These are phyloP conservation scores for Wickerhamomyces rabaulensis DNA, from an alignment of 805 yeast genomes.

Conservation along the genomic window DNA sequence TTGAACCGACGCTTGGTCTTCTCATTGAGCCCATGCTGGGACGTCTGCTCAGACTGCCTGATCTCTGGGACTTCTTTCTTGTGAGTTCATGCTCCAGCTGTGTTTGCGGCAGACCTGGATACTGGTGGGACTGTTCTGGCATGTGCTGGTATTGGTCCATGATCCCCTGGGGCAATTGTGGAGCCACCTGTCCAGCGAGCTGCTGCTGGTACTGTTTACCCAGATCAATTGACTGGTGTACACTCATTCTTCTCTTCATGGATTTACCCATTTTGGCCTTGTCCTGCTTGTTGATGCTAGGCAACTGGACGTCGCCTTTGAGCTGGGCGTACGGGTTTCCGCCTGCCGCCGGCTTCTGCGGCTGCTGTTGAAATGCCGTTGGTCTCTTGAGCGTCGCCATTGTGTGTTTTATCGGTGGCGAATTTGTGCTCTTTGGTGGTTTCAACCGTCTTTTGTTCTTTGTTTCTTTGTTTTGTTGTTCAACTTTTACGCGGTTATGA, in stretches of 20 bases:
- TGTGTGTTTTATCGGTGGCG: not conserved
- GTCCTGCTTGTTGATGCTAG: conserved; percentile 29
- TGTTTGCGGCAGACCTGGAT: conserved; percentile 5
- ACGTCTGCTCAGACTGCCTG: not conserved
- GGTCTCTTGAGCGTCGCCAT: conserved; percentile 13
- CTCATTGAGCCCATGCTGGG: not conserved
- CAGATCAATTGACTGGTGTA: conserved; percentile 26
- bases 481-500: no score
- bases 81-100: conserved; percentile 4
- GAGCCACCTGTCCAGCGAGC: conserved; percentile 12
- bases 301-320: conserved; percentile 21
- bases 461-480: not conserved
- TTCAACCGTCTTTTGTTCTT: not conserved
- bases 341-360: not conserved
- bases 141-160: conserved; percentile 12
- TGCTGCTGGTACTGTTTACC: conserved; percentile 7
- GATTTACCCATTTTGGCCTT: conserved; percentile 34
- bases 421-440: no score
- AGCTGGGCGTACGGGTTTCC: conserved; percentile 20
- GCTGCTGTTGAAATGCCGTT: not conserved
- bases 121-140: conserved; percentile 1
- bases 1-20: not conserved
- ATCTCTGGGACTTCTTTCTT: not conserved
- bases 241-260: conserved; percentile 41
- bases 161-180: conserved; percentile 25